Evolutionary conservation across 495 filamentous ascomycete genomes (phyloP), one percentile per base, ranked within the genome.

Genomic region (Neurospora hispaniola): DNA sequence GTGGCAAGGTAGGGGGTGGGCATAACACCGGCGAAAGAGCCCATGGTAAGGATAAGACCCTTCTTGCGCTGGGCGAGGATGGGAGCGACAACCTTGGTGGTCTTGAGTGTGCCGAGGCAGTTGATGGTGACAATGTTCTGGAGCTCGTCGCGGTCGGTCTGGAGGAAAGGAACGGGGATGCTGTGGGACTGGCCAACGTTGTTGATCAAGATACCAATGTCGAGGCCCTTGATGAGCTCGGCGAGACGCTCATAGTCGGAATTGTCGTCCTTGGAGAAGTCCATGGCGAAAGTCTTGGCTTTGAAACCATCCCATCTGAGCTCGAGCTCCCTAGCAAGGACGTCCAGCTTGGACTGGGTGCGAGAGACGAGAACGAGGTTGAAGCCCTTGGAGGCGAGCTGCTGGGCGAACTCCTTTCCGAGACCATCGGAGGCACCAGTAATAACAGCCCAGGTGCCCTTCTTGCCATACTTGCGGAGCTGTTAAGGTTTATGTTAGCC

Each of bases 361-460:
- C 96, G 96, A 9, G 96, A 98, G 73, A 99, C 89, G 72, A 99
- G 92, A 42, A 98, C 82, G 71, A 97, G 81, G 82, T 97, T 98
- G 88, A 94, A 98, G 75, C 94, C 94, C 78, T 94, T 92, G 43
- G 86, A 84, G n/a, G 96, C 94, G 71, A 98, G 89, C 79, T 97
- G 94, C 72, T 92, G 85, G 68, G 95, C 92, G 79, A 92, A 99
- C 85, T 98, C 96, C 85, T 97, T 98, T 78, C 96, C 96, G 71
- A 99, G 89, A 74, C 96, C 96, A 84, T 98, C 96, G 14, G 94
- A 97, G 72, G 96, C 96, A 75, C 96, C 96, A 68, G 96, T 98
- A 27, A 99, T 87, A 62, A 99, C 88, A 27, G 94, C 96, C 94
- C 94, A 99, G 78, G 90, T 94, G 73, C 94, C 94, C 77, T 93